Percentiles rank a stretch among this genome's conserved stretches.
These are phyloP conservation scores for Viridothelium virens DNA, from an alignment of 495 filamentous ascomycete species.

Conservation along the genomic window DNA sequence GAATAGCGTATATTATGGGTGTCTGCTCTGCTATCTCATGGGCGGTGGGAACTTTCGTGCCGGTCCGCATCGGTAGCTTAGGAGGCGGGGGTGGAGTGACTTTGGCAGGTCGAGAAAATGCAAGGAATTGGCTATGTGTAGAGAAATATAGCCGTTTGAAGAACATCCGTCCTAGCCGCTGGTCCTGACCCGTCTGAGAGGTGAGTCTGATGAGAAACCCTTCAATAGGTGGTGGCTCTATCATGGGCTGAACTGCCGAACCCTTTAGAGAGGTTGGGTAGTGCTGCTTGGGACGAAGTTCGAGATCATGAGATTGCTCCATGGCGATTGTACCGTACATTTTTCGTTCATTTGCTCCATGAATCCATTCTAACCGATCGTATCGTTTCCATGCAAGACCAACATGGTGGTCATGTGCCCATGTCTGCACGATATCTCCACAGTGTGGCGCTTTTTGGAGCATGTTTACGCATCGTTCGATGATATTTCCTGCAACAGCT, in stretches of 20 bases:
- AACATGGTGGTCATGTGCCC: slow-evolving; percentile 56
- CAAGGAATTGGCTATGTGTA: slow-evolving; percentile 58
- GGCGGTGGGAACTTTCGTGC: slow-evolving; percentile 46
- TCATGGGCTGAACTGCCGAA: slow-evolving; percentile 37
- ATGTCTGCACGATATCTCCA: slow-evolving; percentile 52
- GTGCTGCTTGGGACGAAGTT: slow-evolving; percentile 62
- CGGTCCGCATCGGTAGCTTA: slow-evolving; percentile 37
- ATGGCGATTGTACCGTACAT: slow-evolving; percentile 73
- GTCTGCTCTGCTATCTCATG: slow-evolving; percentile 50
- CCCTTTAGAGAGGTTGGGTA: slow-evolving; percentile 50
- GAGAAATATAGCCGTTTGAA: slow-evolving; percentile 66
- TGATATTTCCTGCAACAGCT: slow-evolving; percentile 48
- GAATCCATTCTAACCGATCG: slow-evolving; percentile 67
- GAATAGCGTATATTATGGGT: slow-evolving; percentile 56
- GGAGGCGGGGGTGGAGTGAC: slow-evolving; percentile 61
- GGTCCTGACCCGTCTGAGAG: slow-evolving; percentile 53
- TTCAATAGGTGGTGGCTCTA: slow-evolving; percentile 60
- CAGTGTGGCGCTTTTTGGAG: slow-evolving; percentile 53
- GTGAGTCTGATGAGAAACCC: slow-evolving; percentile 66
- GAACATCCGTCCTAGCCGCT: slow-evolving; percentile 56
- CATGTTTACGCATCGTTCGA: slow-evolving; percentile 52
- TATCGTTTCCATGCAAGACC: slow-evolving; percentile 72
- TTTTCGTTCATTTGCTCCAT: slow-evolving; percentile 59
- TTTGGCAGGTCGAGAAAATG: slow-evolving; percentile 59
- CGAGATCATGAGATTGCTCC: slow-evolving; percentile 65